Base-by-base conservation (phyloP, 441 rosid species). In the Mallotus japonicus region DNA sequence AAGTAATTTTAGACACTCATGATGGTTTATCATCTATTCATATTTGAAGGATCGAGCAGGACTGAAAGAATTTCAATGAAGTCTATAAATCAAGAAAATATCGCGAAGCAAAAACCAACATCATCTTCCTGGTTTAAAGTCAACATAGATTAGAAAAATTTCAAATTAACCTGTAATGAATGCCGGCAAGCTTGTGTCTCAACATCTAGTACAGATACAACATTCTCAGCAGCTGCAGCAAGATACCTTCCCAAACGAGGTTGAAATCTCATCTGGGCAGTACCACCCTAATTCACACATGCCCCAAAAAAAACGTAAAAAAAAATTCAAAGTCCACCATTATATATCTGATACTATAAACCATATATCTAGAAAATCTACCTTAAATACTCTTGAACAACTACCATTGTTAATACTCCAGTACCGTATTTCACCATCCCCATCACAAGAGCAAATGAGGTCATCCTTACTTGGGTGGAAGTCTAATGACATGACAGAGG, bases 401-500 rank as follows among this genome's bases (percentile, higher is more conserved):
- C 85, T 83, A 74, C 97, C 98, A 59, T 90, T 89, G 65, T 78
- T 92, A 70, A 95, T 87, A 67, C 95, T 92, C 99, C 99, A 95
- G 76, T 90, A 95, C 61, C 98, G 83, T 83, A 95, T 95, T 82
- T 91, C 97, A 61, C 89, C 92, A 77, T 89, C 87, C 55, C 77
- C 85, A 78, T 92, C 99, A 67, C 97, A 95, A 55, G 99, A 95
- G 82, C 95, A 91, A 75, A 92, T 83, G 75, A 95, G 95, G 76
- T 95, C 98, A 66, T 90, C 93, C 71, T 87, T 91, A 77, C 73
- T 83, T 28, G 99, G 98, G 72, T 95, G 99, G 84, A 95, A 95
- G 83, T 95, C 99, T 40, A 95, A 85, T 19, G 99, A 95, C 78
- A 84, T 86, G 56, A 88, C 99, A 72, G 87, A 57, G 72, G 85